These are phyloP conservation scores for Seiridium unicorne DNA, from an alignment of 2,329 filamentous ascomycete genomes.

Conservation along the genomic window DNA sequence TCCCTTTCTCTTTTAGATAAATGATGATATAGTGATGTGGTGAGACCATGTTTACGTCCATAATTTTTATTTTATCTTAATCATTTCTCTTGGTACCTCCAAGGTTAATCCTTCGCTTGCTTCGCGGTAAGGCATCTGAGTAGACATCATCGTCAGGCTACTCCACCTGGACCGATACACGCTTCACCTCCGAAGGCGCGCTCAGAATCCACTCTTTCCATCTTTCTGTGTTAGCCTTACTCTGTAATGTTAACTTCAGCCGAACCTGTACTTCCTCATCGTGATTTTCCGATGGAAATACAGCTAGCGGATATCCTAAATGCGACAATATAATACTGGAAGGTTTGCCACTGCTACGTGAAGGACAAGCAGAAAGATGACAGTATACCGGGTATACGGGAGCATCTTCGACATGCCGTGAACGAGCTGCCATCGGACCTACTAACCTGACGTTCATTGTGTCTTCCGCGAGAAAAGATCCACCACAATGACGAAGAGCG, in stretches of 20 bases:
- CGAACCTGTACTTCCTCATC: not conserved
- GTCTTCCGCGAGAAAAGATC: not conserved
- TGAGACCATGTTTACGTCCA: too few species aligned
- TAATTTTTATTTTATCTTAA: too few species aligned
- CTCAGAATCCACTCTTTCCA: conserved; percentile 8
- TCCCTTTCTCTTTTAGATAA: too few species aligned
- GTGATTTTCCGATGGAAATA: not conserved
- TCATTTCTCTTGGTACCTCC: too few species aligned
- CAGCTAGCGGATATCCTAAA: not conserved
- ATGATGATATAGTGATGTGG: too few species aligned
- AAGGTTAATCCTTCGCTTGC: too few species aligned
- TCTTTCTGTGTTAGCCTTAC: not conserved
- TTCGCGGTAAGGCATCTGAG: not conserved
- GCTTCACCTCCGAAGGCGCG: conserved; percentile 5
- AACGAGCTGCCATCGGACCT: not conserved
- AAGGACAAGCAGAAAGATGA: conserved; percentile 1
- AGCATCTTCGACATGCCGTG: not conserved
- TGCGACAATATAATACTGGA: conserved; percentile 1
- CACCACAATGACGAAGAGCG: not conserved
- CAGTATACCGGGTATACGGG: conserved; percentile 5
- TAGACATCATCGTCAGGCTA: not conserved
- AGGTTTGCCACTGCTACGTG: not conserved
- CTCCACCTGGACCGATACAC: not conserved
- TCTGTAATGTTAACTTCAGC: not conserved
- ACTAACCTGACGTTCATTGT: not conserved